A percentile compares a stretch with the other conserved stretches of the same genome.
Conservation (phyloP, 352 stramenopile genomes). For the Blastocystis sp. region DNA sequence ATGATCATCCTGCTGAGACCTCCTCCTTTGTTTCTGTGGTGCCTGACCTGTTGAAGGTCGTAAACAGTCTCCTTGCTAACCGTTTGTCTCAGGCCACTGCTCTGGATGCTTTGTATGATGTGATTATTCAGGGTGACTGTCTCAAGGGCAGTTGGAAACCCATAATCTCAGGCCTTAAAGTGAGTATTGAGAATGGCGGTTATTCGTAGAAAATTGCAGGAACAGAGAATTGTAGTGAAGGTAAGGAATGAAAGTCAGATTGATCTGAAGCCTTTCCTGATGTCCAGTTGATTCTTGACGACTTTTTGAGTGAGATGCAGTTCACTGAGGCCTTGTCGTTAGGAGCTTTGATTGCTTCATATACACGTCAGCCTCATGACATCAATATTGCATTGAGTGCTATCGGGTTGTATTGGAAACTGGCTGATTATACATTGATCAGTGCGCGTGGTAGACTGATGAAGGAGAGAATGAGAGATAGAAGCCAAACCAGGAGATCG, state of each 20-base stretch:
- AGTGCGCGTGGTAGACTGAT: neutral
- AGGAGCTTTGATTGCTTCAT: neutral
- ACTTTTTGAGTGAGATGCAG: slow-evolving; percentile 17
- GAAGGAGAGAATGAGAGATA: neutral
- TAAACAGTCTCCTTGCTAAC: neutral
- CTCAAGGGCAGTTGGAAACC: neutral
- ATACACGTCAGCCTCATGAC: neutral
- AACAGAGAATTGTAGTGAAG: neutral
- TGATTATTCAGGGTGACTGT: slow-evolving; percentile 37
- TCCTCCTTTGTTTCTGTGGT: neutral
- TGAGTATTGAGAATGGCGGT: neutral
- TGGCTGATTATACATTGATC: slow-evolving; percentile 24
- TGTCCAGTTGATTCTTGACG: slow-evolving; percentile 17
- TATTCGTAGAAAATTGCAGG: neutral
- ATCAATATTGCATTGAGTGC: slow-evolving; percentile 22
- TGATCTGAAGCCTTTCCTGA: neutral
- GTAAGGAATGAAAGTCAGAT: neutral
- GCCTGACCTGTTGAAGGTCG: neutral
- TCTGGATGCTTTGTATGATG: slow-evolving; percentile 24
- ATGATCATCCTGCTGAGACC: neutral
- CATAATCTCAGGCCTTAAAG: neutral
- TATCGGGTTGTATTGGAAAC: slow-evolving; percentile 29
- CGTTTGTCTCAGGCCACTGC: neutral
- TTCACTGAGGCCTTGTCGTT: neutral
- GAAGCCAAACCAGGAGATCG: neutral